phyloP scores from a whole-genome alignment of 495 filamentous ascomycete genomes.

The Astrothelium subdiscretum region DNA sequence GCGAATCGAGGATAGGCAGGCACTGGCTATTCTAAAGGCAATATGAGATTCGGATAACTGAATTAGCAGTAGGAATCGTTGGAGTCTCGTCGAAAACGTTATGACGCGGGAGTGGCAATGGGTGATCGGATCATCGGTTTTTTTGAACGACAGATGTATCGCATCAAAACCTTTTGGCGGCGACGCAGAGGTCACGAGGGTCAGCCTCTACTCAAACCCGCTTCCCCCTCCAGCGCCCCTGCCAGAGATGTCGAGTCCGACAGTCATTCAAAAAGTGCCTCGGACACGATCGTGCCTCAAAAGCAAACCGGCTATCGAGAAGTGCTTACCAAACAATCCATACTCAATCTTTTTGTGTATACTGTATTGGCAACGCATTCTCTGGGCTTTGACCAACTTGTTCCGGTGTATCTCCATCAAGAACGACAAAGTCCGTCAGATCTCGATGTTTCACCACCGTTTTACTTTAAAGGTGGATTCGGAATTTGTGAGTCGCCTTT shows the following conservation, averaged over 20 bases:
- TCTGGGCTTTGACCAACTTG: constrained; percentile 67
- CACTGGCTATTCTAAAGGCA: not conserved
- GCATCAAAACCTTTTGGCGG: not conserved
- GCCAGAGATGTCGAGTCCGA: not conserved
- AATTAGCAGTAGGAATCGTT: not conserved
- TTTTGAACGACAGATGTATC: not conserved
- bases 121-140: not conserved
- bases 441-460: constrained; percentile 51
- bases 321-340: constrained; percentile 63
- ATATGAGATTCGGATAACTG: not conserved
- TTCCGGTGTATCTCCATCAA: constrained; percentile 51
- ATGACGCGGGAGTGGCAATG: not conserved
- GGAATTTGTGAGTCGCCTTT: constrained; percentile 25
- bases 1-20: not conserved
- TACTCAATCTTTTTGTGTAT: constrained; percentile 64
- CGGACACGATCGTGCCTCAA: not conserved
- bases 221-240: not conserved
- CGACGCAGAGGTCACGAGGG: constrained; percentile 8
- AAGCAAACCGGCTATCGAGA: constrained; percentile 36
- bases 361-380: constrained; percentile 64
- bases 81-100: not conserved
- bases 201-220: constrained; percentile 21
- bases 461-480: constrained; percentile 71
- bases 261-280: not conserved
- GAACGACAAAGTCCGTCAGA: not conserved